Conservation (phyloP, 352 stramenopile species). For the Globisporangium megalacanthum region DNA sequence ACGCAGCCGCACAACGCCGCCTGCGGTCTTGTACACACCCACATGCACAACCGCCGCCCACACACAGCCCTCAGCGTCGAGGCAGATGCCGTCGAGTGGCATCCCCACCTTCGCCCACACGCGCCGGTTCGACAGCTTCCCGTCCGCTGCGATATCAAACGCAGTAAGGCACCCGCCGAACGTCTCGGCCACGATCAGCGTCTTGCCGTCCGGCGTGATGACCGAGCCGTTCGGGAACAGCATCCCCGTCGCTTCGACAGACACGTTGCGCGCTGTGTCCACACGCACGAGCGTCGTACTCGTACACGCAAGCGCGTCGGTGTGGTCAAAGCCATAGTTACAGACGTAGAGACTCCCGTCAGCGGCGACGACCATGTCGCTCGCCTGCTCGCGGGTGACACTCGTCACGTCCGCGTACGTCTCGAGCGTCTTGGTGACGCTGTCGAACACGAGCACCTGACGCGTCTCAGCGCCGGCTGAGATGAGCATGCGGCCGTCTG, state of each 20-base stretch:
- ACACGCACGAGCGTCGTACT: conserved; percentile 59
- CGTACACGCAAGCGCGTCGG: conserved; percentile 20
- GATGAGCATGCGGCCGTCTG: conserved; percentile 55
- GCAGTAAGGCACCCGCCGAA: conserved; percentile 45
- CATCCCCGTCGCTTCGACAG: conserved; percentile 47
- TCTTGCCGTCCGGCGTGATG: conserved; percentile 68
- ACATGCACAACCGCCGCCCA: conserved; percentile 53
- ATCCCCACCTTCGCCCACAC: conserved; percentile 52
- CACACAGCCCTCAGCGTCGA: conserved; percentile 63
- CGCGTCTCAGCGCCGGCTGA: conserved; percentile 40
- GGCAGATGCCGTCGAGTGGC: conserved; percentile 48
- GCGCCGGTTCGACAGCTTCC: conserved; percentile 36
- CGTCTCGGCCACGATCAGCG: conserved; percentile 63
- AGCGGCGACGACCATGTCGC: conserved; percentile 57
- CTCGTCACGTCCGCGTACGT: conserved; percentile 46
- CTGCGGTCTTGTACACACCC: conserved; percentile 37
- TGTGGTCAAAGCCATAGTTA: conserved; percentile 61
- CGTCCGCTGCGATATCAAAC: conserved; percentile 55
- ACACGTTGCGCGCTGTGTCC: conserved; percentile 30
- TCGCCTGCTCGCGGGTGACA: conserved; percentile 44
- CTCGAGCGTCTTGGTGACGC: conserved; percentile 19
- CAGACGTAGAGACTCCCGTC: conserved; percentile 44
- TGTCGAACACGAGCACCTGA: conserved; percentile 37
- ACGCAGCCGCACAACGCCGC: conserved; percentile 43
- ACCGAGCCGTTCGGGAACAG: conserved; percentile 72